Evolutionary conservation across 1,284 basidiomycete genomes (phyloP).

Genomic region (Termitomyces sp.): DNA sequence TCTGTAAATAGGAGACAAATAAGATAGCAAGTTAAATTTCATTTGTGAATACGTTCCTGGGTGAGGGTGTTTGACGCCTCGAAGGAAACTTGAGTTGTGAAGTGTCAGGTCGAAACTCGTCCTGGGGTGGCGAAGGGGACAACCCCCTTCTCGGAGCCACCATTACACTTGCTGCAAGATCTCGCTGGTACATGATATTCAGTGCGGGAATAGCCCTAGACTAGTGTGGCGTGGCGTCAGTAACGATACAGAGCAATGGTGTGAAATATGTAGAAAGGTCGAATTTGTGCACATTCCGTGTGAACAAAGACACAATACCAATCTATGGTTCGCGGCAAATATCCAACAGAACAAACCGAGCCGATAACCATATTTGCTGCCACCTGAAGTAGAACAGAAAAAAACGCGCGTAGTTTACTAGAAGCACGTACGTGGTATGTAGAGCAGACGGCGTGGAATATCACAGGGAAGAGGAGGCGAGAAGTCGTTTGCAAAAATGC

Average conservation of each 20-base stretch:
- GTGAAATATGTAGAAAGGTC: background rate
- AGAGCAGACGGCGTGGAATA: background rate
- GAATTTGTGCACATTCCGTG: background rate
- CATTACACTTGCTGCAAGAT: background rate
- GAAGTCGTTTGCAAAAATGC: background rate
- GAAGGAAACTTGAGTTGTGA: background rate
- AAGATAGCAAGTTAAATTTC: background rate
- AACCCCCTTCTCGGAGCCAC: background rate
- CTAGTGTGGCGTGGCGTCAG: slow-evolving; percentile 11
- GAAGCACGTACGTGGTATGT: slow-evolving; percentile 1
- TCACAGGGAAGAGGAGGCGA: background rate
- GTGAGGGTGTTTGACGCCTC: background rate
- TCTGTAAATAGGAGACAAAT: background rate
- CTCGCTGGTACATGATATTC: background rate
- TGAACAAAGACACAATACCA: background rate
- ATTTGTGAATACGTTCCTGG: slow-evolving; percentile 1
- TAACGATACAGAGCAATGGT: background rate
- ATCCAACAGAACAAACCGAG: slow-evolving; percentile 1
- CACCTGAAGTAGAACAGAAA: background rate
- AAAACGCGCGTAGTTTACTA: background rate
- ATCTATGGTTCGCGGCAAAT: background rate
- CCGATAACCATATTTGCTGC: background rate
- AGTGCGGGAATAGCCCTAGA: background rate
- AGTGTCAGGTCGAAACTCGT: background rate
- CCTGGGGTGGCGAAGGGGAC: background rate